Percentiles rank a stretch among this genome's conserved stretches.
Conservation (phyloP, 164 flowering plant species). For the Vitis vinifera region DNA sequence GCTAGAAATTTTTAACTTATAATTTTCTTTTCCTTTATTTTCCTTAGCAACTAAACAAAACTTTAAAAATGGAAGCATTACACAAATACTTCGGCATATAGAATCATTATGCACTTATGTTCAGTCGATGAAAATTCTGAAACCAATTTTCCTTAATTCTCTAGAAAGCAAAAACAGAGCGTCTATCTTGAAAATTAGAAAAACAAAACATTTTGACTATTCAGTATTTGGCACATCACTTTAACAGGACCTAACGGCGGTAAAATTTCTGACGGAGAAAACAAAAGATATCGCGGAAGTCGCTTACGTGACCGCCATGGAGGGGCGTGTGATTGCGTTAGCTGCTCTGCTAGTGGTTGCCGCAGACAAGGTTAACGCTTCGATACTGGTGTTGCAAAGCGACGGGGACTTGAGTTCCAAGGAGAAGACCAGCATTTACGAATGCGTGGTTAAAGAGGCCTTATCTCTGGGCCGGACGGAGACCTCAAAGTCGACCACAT, state of each 20-base stretch:
- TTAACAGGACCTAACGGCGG: conserved; percentile 45
- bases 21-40: neutral
- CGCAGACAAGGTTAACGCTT: conserved; percentile 31
- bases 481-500: conserved; percentile 1
- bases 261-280: conserved; percentile 40
- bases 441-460: conserved; percentile 43
- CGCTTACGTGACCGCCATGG: conserved; percentile 35
- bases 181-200: neutral
- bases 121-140: too few relatives aligned
- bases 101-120: too few relatives aligned
- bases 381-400: conserved; percentile 18
- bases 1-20: too few relatives aligned
- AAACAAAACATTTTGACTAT: too few relatives aligned
- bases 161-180: too few relatives aligned
- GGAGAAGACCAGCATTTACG: conserved; percentile 39
- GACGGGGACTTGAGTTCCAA: conserved; percentile 18
- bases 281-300: conserved; percentile 43
- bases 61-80: too few relatives aligned
- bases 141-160: neutral
- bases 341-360: conserved; percentile 49
- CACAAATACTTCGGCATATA: too few relatives aligned
- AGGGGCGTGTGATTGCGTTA: conserved; percentile 34
- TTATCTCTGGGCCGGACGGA: conserved; percentile 25
- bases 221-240: too few relatives aligned
- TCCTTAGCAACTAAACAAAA: too few relatives aligned